phyloP scores from a whole-genome alignment of 108 stramenopile species.

The Pseudonitzschia pungens region DNA sequence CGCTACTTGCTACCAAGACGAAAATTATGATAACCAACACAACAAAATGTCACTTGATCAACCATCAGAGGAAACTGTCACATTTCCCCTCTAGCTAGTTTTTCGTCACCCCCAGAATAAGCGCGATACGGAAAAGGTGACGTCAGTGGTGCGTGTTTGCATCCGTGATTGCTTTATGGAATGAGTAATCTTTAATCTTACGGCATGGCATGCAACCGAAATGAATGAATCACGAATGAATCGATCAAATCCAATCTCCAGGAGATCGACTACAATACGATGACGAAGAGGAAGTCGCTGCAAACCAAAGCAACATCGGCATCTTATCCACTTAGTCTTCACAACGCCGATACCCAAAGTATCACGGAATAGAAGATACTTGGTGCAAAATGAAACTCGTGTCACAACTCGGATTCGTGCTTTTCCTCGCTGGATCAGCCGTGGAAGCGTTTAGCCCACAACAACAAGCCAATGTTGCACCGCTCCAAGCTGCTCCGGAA shows the following conservation, averaged over 20 bases:
- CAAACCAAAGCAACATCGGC: neutral
- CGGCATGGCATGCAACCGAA: neutral
- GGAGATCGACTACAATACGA: neutral
- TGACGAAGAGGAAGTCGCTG: neutral
- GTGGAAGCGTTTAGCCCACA: neutral
- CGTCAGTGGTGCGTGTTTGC: neutral
- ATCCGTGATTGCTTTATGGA: neutral
- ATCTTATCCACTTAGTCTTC: neutral
- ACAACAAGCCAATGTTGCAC: neutral
- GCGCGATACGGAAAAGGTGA: neutral
- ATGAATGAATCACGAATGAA: neutral
- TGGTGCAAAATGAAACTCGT: neutral
- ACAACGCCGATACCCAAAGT: neutral
- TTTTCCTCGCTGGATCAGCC: constrained; percentile 9
- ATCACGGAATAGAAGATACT: neutral
- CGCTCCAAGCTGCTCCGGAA: neutral
- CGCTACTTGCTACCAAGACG: too few species aligned
- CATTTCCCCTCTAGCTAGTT: too few species aligned
- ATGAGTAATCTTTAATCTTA: neutral
- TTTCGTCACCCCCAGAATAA: neutral
- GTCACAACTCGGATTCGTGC: constrained; percentile 8
- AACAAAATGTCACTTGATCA: too few species aligned
- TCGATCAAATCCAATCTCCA: neutral
- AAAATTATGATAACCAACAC: too few species aligned
- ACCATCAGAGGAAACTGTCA: too few species aligned